Base-by-base conservation (phyloP, 345 rosid species). In the Mallotus nudiflorus region DNA sequence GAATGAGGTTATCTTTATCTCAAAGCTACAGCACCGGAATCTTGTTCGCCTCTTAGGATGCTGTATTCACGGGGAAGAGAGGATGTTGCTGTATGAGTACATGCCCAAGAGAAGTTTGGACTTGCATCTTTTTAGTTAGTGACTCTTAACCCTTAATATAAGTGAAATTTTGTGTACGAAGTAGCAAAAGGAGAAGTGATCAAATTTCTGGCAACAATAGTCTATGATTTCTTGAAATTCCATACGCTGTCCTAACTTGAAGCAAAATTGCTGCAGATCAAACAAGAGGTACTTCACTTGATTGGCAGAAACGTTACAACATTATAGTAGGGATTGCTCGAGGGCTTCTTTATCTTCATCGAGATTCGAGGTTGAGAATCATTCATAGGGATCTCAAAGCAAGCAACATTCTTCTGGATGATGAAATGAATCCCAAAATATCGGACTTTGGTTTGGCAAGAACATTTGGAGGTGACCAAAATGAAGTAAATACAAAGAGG, bases 391-490 rank as follows among this genome's bases (percentile, higher is more conserved):
- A 65, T 33, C 62, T 53, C 31, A 68, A 68, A 56, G 71, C 63
- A 25, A 68, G 39, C 64, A 68, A 56, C 62, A 68, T 68, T 55
- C 64, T 56, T 29, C 28, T 68, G 61, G 72, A 56, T 54, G 71
- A 68, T 55, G 71, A 68, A 24, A 42, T 68, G 63, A 68, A 49
- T 56, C 63, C 55, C 62, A 68, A 68, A 68, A 56, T 68, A 25
- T 68, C 64, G 28, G 55, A 68, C 64, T 68, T 68, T n/a, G 72
- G 64, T 68, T 45, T 56, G 19, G 72, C 72, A 56, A 68, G 72
- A 68, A 54, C 72, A 24, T 68, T 68, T 55, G 72, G 72, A 40
- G 53, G 42, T 28, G 42, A 57, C 44, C 64, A 68, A 56, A 55
- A 42, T 56, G 54, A 56, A 68, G 55, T 5, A 56, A 68, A 44